Evolutionary conservation across 1,284 basidiomycete genomes (phyloP).

Genomic region (Agaricales sp.): DNA sequence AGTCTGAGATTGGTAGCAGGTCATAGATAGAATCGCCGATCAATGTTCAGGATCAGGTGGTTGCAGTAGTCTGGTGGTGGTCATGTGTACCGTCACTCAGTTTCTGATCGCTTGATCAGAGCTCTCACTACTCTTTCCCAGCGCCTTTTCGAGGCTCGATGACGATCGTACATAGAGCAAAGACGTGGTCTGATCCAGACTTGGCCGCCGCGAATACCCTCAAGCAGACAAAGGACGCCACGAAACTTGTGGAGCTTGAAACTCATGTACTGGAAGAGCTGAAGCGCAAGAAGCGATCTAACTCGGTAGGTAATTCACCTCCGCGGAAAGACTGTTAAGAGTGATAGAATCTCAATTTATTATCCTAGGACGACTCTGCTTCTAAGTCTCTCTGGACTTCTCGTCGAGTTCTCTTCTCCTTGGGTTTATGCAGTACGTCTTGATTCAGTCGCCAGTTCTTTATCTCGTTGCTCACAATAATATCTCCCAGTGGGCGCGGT

Average conservation of each 20-base stretch:
- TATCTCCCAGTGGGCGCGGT: slow-evolving; percentile 52
- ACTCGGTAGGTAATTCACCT: background rate
- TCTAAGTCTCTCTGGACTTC: slow-evolving; percentile 21
- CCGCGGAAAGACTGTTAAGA: background rate
- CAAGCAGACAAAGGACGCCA: slow-evolving; percentile 8
- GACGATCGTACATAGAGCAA: slow-evolving; percentile 17
- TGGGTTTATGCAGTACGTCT: slow-evolving; percentile 34
- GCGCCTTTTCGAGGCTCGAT: too few relatives aligned
- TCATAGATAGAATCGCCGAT: background rate
- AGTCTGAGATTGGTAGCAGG: background rate
- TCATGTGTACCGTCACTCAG: background rate
- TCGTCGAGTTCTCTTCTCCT: slow-evolving; percentile 33
- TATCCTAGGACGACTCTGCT: background rate
- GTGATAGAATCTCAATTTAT: background rate
- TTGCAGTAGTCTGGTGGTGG: background rate
- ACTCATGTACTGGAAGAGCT: slow-evolving; percentile 14
- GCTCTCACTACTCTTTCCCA: too few relatives aligned
- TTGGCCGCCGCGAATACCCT: slow-evolving; percentile 8
- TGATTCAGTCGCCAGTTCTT: slow-evolving; percentile 21
- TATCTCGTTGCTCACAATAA: slow-evolving; percentile 11
- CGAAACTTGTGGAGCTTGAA: background rate
- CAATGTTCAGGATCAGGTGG: background rate
- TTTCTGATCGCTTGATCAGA: too few relatives aligned
- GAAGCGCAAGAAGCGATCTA: background rate
- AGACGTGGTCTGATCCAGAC: slow-evolving; percentile 16